Conservation (phyloP, 225 moss, liverwort and hornwort species). For the Pseudisothecium myosuroides region DNA sequence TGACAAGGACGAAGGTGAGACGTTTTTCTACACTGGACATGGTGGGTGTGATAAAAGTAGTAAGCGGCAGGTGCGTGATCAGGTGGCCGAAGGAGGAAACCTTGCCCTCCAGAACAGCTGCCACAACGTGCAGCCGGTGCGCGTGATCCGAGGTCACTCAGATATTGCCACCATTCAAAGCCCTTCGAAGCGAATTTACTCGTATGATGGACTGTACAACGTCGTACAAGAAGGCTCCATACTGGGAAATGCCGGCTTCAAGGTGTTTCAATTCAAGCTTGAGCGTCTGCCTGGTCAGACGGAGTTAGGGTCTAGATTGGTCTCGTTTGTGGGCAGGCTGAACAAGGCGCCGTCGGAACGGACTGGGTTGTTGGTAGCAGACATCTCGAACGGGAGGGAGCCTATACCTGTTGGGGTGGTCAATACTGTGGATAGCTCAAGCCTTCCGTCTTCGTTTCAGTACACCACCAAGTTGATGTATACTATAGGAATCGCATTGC, state of each 20-base stretch:
- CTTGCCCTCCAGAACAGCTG: conserved; percentile 41
- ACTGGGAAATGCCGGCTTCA: conserved; percentile 35
- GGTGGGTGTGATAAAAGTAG: conserved; percentile 30
- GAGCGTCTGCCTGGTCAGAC: conserved; percentile 41
- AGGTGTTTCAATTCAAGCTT: conserved; percentile 63
- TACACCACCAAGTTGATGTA: conserved; percentile 39
- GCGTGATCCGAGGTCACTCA: conserved; percentile 44
- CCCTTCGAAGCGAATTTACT: conserved; percentile 64
- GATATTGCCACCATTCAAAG: conserved; percentile 21
- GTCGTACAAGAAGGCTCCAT: conserved; percentile 12
- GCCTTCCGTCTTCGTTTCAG: conserved; percentile 32
- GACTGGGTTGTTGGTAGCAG: conserved; percentile 36
- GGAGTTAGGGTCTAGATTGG: conserved; percentile 38
- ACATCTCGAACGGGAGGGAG: conserved; percentile 51
- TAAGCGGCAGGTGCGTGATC: conserved; percentile 30
- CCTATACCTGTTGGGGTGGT: conserved; percentile 63
- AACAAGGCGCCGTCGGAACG: conserved; percentile 18
- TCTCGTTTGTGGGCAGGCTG: conserved; percentile 41
- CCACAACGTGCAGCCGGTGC: conserved; percentile 3
- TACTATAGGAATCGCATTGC: conserved; percentile 1
- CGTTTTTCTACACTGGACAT: conserved; percentile 36
- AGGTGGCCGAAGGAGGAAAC: conserved; percentile 24
- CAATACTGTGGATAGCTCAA: conserved; percentile 27
- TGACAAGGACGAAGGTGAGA: conserved; percentile 41
- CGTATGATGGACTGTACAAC: conserved; percentile 77